Conservation (phyloP, 805 yeast species). For the Dipodascus albidus region DNA sequence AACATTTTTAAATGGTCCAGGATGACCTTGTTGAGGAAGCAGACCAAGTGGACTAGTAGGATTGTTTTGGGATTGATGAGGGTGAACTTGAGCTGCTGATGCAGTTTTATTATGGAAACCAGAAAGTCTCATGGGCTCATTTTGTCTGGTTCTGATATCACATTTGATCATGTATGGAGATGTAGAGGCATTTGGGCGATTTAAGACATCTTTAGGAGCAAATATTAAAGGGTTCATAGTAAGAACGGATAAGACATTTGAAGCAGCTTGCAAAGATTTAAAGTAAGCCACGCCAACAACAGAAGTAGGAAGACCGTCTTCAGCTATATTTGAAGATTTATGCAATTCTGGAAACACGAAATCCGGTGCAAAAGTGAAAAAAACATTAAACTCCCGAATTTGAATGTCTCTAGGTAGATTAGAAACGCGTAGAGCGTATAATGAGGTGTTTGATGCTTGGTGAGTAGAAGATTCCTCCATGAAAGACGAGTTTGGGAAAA, state of each 20-base stretch:
- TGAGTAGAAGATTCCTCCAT: neutral
- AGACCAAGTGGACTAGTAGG: neutral
- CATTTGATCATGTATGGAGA: conserved; percentile 1
- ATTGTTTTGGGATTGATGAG: neutral
- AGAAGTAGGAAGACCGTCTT: conserved; percentile 13
- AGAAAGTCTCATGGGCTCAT: neutral
- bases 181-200: conserved; percentile 6
- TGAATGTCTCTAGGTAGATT: neutral
- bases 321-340: conserved; percentile 3
- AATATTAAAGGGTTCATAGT: conserved; percentile 17
- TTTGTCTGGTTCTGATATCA: neutral
- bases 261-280: conserved; percentile 6
- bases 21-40: conserved; percentile 4
- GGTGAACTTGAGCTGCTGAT: neutral
- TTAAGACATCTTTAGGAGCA: conserved; percentile 1
- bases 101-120: neutral
- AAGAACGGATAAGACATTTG: neutral
- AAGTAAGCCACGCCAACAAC: conserved; percentile 13
- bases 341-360: neutral
- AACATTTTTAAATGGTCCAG: neutral
- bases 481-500: neutral
- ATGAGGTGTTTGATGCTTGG: neutral
- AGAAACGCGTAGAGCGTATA: neutral
- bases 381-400: neutral
- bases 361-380: neutral